These are phyloP conservation scores for Rhododendron williamsianum DNA, from an alignment of 148 eudicot species.

Conservation along the genomic window DNA sequence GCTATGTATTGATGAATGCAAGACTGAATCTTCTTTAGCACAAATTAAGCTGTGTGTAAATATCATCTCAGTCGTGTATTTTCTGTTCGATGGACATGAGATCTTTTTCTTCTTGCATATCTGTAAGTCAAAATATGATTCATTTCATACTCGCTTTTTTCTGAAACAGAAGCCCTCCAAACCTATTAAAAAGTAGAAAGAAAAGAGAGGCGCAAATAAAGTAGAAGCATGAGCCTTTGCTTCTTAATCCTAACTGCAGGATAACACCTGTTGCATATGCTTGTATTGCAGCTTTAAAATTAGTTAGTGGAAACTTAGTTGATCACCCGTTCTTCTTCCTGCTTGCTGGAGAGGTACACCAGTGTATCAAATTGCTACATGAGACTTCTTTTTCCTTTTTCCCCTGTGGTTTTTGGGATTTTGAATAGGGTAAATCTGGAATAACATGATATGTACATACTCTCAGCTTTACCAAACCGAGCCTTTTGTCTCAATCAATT, in stretches of 20 bases:
- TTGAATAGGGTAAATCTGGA: background rate
- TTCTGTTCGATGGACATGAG: background rate
- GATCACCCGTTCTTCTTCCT: background rate
- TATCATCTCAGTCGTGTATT: background rate
- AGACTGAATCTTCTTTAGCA: background rate
- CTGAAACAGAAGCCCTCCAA: background rate
- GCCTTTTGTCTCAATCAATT: no score
- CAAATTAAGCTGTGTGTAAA: background rate
- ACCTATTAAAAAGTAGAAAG: background rate
- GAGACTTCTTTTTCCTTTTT: background rate
- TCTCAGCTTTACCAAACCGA: background rate
- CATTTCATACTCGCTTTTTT: background rate
- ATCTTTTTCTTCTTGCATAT: background rate
- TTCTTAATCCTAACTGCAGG: background rate
- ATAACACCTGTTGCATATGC: background rate
- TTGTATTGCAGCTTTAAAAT: background rate
- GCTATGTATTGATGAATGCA: background rate
- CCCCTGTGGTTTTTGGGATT: background rate
- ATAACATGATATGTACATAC: background rate
- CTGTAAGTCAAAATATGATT: background rate
- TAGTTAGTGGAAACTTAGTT: background rate
- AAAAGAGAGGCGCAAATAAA: background rate
- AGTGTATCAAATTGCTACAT: background rate
- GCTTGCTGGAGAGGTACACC: background rate
- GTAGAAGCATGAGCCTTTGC: background rate